Evolutionary conservation across 306 rosid genomes (phyloP).

Genomic region (Echinosophora koreensis): DNA sequence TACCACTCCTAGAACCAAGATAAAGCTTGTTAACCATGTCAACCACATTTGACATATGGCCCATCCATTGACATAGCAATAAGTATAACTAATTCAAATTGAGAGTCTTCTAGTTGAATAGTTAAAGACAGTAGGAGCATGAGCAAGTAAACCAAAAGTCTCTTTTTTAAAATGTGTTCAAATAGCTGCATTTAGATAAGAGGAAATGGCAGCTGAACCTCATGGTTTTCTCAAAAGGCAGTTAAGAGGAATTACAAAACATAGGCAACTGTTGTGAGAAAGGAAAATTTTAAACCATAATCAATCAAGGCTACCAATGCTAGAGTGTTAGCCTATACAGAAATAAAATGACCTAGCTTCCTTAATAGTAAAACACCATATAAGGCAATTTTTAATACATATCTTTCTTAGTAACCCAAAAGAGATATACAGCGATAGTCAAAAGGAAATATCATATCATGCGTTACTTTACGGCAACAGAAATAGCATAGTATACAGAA

Average conservation of each 20-base stretch:
- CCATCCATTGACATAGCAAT: not conserved
- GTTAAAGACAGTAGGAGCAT: not conserved
- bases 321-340: not conserved
- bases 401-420: slow-evolving; percentile 8
- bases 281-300: slow-evolving; percentile 2
- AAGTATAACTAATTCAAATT: slow-evolving; percentile 16
- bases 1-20: slow-evolving; percentile 24
- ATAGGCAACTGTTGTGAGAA: not conserved
- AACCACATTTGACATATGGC: slow-evolving; percentile 14
- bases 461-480: slow-evolving; percentile 25
- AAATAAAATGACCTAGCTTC: slow-evolving; percentile 25
- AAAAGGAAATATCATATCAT: not conserved
- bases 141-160: too few relatives aligned
- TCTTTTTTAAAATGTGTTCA: too few relatives aligned
- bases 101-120: not conserved
- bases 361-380: slow-evolving; percentile 4
- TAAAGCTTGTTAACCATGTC: slow-evolving; percentile 6
- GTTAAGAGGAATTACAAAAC: too few relatives aligned
- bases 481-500: not conserved
- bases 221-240: too few relatives aligned
- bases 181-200: too few relatives aligned
- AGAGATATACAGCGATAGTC: not conserved
- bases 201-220: too few relatives aligned
- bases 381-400: slow-evolving; percentile 7
- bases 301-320: not conserved